phyloP scores from a whole-genome alignment of 768 basidiomycete species.

The Phallus indusiatus region DNA sequence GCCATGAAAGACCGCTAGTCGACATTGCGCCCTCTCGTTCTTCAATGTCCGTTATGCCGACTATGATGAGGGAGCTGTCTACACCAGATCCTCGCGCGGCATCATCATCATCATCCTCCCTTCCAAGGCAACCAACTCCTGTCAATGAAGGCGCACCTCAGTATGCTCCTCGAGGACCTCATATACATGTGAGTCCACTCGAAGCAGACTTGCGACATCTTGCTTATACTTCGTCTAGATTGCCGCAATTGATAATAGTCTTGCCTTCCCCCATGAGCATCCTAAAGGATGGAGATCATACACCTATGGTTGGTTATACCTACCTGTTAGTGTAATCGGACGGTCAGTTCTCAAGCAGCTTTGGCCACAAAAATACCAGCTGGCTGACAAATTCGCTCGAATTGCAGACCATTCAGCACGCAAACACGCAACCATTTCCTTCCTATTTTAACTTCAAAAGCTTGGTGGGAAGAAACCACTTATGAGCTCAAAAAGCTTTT shows the following conservation, averaged over 20 bases:
- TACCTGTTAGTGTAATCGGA: slow-evolving; percentile 79
- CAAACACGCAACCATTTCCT: slow-evolving; percentile 76
- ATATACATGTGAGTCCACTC: slow-evolving; percentile 43
- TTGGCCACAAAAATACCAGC: slow-evolving; percentile 1
- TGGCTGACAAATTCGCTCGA: background rate
- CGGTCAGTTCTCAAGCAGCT: slow-evolving; percentile 20
- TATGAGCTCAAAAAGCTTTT: slow-evolving; percentile 69
- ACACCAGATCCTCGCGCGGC: background rate
- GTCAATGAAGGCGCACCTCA: slow-evolving; percentile 10
- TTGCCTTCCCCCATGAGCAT: slow-evolving; percentile 88
- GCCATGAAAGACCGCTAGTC: slow-evolving; percentile 67
- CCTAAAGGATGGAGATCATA: slow-evolving; percentile 70
- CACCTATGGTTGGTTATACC: slow-evolving; percentile 82
- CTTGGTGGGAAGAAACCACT: slow-evolving; percentile 88
- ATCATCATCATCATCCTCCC: background rate
- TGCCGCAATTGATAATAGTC: slow-evolving; percentile 88
- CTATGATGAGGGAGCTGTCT: slow-evolving; percentile 53
- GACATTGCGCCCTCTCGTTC: slow-evolving; percentile 71
- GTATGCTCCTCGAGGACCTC: slow-evolving; percentile 53
- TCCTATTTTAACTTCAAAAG: slow-evolving; percentile 69
- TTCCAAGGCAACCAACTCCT: slow-evolving; percentile 8
- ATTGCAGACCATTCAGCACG: slow-evolving; percentile 59
- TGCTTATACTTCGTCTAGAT: slow-evolving; percentile 26
- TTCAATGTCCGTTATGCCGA: slow-evolving; percentile 52
- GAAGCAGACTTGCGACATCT: background rate